Evolutionary conservation across 2,329 filamentous ascomycete species (phyloP).

Genomic region (Ophiocordyceps camponoti-saundersi): DNA sequence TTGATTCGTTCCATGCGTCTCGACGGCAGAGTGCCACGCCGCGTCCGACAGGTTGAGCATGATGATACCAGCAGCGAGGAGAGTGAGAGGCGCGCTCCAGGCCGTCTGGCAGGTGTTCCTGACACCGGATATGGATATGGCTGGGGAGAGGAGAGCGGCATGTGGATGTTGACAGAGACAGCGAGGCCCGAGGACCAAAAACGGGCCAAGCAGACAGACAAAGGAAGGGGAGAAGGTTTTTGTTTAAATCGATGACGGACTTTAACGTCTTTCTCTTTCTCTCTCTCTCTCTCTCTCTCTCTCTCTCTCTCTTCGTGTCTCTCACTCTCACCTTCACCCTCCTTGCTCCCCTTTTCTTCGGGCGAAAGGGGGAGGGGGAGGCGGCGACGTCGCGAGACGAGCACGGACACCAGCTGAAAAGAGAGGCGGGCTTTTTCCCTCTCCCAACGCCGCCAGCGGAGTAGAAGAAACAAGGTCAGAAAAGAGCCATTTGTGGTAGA

Average conservation of each 20-base stretch:
- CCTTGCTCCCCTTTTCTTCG: too few relatives aligned
- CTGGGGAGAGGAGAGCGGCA: background rate
- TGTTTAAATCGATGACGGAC: background rate
- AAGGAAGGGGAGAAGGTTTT: background rate
- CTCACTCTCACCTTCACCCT: too few relatives aligned
- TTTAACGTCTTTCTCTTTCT: background rate
- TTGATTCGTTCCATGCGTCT: background rate
- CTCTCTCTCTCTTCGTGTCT: too few relatives aligned
- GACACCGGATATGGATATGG: background rate
- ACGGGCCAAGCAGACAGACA: background rate
- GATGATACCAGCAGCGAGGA: background rate
- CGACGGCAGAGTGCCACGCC: background rate
- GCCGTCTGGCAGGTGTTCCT: background rate
- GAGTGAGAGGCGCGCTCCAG: background rate
- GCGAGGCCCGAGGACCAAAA: background rate
- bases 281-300: background rate
- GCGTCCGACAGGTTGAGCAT: background rate
- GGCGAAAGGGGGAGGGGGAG: too few relatives aligned
- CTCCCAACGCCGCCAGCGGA: background rate
- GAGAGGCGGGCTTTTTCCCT: background rate
- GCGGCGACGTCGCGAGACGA: background rate
- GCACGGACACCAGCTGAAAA: background rate
- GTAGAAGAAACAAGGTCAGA: background rate
- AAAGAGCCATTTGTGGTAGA: background rate
- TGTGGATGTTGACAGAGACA: conserved; percentile 5